Evolutionary conservation across 495 filamentous ascomycete species (phyloP).

Genomic region (Glarea lozoyensis): DNA sequence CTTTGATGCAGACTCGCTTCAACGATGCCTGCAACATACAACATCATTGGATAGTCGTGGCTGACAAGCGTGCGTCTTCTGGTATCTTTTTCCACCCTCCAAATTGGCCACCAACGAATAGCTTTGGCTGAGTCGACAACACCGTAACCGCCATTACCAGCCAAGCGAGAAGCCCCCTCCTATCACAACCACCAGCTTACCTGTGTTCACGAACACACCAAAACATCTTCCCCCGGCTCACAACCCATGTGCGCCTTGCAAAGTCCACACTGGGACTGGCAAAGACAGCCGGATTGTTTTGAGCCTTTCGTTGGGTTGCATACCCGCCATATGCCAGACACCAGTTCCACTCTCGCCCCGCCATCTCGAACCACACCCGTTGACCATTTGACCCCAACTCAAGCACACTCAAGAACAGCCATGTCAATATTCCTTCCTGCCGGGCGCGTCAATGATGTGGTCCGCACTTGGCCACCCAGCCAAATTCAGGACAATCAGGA

Average conservation of each 20-base stretch:
- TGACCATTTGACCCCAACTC: neutral
- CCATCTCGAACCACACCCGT: neutral
- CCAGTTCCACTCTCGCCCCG: neutral
- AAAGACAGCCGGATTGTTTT: neutral
- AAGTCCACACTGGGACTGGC: neutral
- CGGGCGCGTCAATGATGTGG: neutral
- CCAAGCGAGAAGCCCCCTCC: neutral
- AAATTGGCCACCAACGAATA: neutral
- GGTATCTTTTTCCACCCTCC: neutral
- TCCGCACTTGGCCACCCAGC: neutral
- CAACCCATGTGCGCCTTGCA: neutral
- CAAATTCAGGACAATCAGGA: neutral
- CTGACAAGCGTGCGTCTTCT: neutral
- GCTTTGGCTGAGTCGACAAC: too few species aligned
- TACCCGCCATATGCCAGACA: constrained; percentile 1
- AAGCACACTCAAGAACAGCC: neutral
- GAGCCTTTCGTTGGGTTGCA: constrained; percentile 7
- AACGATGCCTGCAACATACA: neutral
- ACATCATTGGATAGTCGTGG: neutral
- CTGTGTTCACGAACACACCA: too few species aligned
- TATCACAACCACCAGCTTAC: neutral
- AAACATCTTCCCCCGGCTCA: too few species aligned
- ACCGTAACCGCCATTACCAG: neutral
- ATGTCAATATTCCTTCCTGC: neutral
- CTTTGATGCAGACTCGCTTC: neutral